Percentiles rank a stretch among this genome's conserved stretches.
phyloP scores from a whole-genome alignment of 2,329 filamentous ascomycete species.

The Pezicula rhizophila region DNA sequence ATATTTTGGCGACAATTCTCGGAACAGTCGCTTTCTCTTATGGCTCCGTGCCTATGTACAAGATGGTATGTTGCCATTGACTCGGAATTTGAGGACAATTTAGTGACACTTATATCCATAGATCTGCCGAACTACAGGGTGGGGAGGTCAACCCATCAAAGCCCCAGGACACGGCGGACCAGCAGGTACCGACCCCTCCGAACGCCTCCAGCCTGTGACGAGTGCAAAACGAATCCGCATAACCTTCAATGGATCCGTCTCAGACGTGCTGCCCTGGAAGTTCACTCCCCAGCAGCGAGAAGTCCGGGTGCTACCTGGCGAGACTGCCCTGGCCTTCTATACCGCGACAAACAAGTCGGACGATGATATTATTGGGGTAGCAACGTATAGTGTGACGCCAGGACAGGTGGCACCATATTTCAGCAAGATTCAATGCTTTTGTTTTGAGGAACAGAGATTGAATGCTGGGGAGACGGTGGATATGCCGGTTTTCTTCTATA shows the following conservation, averaged over 20 bases:
- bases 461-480: slow-evolving; percentile 96
- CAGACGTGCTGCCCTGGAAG: slow-evolving; percentile 94
- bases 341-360: slow-evolving; percentile 88
- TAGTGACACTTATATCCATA: slow-evolving; percentile 27
- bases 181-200: slow-evolving; percentile 59
- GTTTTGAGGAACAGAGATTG: slow-evolving; percentile 92
- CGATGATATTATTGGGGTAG: slow-evolving; percentile 94
- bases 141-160: slow-evolving; percentile 88
- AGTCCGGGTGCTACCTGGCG: slow-evolving; percentile 88
- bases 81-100: neutral
- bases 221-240: slow-evolving; percentile 82
- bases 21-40: slow-evolving; percentile 77
- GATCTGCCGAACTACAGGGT: slow-evolving; percentile 83
- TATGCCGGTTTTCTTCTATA: slow-evolving; percentile 99
- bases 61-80: slow-evolving; percentile 56
- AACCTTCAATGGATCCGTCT: slow-evolving; percentile 93
- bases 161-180: slow-evolving; percentile 60
- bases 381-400: slow-evolving; percentile 94
- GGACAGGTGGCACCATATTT: slow-evolving; percentile 96
- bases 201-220: slow-evolving; percentile 74
- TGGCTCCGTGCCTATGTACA: slow-evolving; percentile 80
- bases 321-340: slow-evolving; percentile 96
- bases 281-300: slow-evolving; percentile 95
- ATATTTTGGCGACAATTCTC: slow-evolving; percentile 70
- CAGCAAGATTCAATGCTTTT: slow-evolving; percentile 99